Evolutionary conservation across 805 yeast genomes (phyloP).

Genomic region (Wickerhamomyces canadensis): DNA sequence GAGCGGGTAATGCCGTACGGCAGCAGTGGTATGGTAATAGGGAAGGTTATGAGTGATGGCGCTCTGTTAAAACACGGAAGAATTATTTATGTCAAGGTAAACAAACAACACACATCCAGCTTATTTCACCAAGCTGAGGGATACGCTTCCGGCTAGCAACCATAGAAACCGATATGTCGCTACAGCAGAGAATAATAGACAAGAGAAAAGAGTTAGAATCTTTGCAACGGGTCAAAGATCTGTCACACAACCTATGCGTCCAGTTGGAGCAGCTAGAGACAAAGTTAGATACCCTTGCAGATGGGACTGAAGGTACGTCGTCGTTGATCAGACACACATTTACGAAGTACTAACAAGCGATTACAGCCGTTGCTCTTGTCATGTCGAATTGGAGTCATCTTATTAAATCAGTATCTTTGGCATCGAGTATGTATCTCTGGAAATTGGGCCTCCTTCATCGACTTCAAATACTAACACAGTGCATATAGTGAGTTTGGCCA

Average conservation of each 20-base stretch:
- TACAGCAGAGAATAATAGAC: constrained; percentile 30
- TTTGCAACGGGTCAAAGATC: constrained; percentile 40
- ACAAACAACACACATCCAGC: not conserved
- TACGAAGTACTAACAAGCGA: constrained; percentile 7
- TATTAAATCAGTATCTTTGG: constrained; percentile 53
- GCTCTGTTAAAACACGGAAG: too few relatives aligned
- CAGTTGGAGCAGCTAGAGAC: constrained; percentile 45
- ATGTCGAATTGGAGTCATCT: constrained; percentile 64
- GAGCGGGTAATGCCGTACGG: too few relatives aligned
- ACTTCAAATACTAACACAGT: not conserved
- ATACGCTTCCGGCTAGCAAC: too few relatives aligned
- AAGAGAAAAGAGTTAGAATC: constrained; percentile 47
- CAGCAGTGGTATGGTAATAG: too few relatives aligned
- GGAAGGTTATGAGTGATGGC: too few relatives aligned
- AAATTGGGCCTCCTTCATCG: too few relatives aligned
- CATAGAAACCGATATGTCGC: constrained; percentile 16
- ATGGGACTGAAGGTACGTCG: constrained; percentile 44
- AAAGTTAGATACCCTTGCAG: constrained; percentile 38
- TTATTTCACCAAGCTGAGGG: too few relatives aligned
- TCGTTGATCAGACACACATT: too few relatives aligned
- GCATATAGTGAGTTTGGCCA: constrained; percentile 33
- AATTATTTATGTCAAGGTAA: too few relatives aligned
- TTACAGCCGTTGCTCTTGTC: constrained; percentile 44
- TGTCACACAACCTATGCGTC: constrained; percentile 38
- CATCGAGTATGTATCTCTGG: constrained; percentile 30